A percentile compares a stretch with the other conserved stretches of the same genome.
phyloP scores from a whole-genome alignment of 1,284 basidiomycete genomes.

The Irpex rosettiformis region DNA sequence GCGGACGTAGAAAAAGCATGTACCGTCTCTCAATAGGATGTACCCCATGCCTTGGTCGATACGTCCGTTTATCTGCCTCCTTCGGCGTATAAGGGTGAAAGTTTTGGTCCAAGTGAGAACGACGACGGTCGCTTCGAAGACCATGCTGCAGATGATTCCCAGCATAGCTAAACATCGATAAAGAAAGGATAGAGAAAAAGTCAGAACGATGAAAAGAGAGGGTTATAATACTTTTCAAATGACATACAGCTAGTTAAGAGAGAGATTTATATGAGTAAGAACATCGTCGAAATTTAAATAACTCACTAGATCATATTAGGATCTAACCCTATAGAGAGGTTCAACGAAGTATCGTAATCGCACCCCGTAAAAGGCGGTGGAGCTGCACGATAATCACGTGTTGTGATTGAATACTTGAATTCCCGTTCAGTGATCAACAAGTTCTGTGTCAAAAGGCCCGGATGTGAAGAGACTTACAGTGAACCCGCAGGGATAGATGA shows the following conservation, averaged over 20 bases:
- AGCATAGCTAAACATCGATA: neutral
- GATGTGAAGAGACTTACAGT: neutral
- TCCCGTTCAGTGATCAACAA: neutral
- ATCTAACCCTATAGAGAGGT: neutral
- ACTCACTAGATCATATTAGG: neutral
- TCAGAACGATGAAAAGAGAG: neutral
- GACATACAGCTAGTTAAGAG: neutral
- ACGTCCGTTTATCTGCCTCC: neutral
- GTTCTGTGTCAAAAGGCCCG: neutral
- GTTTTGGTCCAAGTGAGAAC: neutral
- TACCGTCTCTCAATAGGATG: neutral
- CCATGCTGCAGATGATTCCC: neutral
- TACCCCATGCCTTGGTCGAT: neutral
- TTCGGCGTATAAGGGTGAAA: neutral
- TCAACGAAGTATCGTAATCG: neutral
- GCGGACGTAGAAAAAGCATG: neutral
- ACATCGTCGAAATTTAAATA: neutral
- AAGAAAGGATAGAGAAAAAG: too few relatives aligned
- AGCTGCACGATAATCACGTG: neutral
- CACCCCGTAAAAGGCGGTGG: neutral
- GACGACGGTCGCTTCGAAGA: neutral
- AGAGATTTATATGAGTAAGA: neutral
- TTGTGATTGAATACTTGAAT: neutral
- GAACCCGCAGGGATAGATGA: neutral
- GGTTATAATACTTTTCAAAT: too few relatives aligned